Base-by-base conservation (phyloP, 805 yeast species). In the Lachancea sp. region DNA sequence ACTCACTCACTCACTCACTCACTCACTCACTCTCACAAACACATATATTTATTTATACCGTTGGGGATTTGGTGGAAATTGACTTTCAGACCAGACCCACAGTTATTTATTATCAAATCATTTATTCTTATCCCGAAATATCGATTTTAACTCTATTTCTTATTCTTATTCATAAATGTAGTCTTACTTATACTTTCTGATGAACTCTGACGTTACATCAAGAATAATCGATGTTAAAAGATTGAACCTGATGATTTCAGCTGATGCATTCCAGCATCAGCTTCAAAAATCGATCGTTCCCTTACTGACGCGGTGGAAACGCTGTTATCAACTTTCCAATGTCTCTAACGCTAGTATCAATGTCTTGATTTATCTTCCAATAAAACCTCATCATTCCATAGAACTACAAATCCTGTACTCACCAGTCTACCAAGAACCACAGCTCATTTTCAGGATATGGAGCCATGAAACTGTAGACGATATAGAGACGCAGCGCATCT, bases 371-470 rank as follows among this genome's bases (percentile, higher is more conserved):
- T n/a, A 15, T 8, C 33, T 30, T 20, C 40, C 42, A 17, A 5
- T 18, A 10, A 16, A 36, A 9, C 29, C 37, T 7, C 10, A 29
- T 4, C 43, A 41, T 34, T 47, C 45, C 26, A 18, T 53, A n/a
- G 58, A 56, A 36, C 30, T 58, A 7, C 44, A 48, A 26, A 50
- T 60, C 17, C 22, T 36, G 15, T 59, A 58, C 47, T 45, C 53
- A 5, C 26, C 36, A 2, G 38, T 54, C 16, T 60, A 54, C 37
- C 55, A 46, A 22, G 63, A 57, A 31, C 65, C 65, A 9, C 42
- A 43, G 12, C 36, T 58, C 7, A 47, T 44, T 3, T 44, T 58
- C 29, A 42, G 54, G 35, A 22, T 56, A 13, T 56, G 60, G 61
- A 29, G 45, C 26, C 18, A 34, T 4, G 20, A 19, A 22, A 19